Conservation (phyloP, 2,329 filamentous ascomycete species). For the Talaromyces rugulosus region DNA sequence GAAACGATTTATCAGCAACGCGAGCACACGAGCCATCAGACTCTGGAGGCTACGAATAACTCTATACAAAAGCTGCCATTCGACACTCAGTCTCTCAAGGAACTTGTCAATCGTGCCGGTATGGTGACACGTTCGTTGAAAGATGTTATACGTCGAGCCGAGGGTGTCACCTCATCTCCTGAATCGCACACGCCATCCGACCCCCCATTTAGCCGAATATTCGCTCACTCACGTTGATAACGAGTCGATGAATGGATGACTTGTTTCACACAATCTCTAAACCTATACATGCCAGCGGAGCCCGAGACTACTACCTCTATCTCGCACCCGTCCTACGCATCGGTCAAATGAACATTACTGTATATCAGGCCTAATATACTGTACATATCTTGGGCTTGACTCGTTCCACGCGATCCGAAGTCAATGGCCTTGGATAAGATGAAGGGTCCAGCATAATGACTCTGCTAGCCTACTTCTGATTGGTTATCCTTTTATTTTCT, state of each 20-base stretch:
- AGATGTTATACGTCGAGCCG: conserved; percentile 47
- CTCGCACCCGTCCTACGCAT: neutral
- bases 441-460: conserved; percentile 4
- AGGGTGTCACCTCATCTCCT: conserved; percentile 37
- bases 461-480: neutral
- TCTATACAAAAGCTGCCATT: conserved; percentile 55
- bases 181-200: conserved; percentile 29
- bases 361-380: neutral
- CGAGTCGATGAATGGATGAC: neutral
- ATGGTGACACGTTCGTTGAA: conserved; percentile 47
- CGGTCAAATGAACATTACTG: neutral
- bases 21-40: conserved; percentile 26
- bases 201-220: conserved; percentile 47
- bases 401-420: neutral
- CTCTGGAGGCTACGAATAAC: conserved; percentile 23
- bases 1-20: conserved; percentile 55
- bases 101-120: conserved; percentile 53
- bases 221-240: conserved; percentile 27
- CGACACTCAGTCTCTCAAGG: conserved; percentile 60
- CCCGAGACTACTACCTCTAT: neutral
- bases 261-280: no score
- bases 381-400: conserved; percentile 1
- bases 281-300: neutral
- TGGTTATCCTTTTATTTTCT: neutral
- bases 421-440: neutral